Base-by-base conservation (phyloP, 306 rosid species). In the Dalbergia cultrata region DNA sequence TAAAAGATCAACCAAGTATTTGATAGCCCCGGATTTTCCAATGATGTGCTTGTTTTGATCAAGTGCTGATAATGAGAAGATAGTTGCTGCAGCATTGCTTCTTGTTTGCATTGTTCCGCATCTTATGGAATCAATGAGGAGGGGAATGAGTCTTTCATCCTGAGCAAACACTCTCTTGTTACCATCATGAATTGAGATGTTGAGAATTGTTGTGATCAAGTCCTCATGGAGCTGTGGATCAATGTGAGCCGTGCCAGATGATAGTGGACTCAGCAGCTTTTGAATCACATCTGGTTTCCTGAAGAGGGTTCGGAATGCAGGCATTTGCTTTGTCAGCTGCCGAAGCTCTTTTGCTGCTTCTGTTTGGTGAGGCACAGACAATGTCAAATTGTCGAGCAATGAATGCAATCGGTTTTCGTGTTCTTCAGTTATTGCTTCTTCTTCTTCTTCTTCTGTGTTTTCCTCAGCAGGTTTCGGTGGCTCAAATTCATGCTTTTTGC, bases 11-110 rank as follows among this genome's bases (percentile, higher is more conserved):
- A 89, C 72, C 34, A 91, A 70, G 54, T 85, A 85, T n/a, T 58
- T 83, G 14, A 91, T 16, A 33, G 89, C 91, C 4, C 85, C 90
- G 0, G 80, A 67, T 18, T 79, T 50, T 12, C 92, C 97, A 13
- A 91, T 77, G 4, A 72, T 14, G 12, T n/a, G 37, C 75, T 79
- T 89, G 88, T 79, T 86, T 10, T 81, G 68, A 12, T 88, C 84
- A 6, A 77, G 13, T 19, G 80, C 82, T 5, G 93, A 56, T 49
- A 91, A 39, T 12, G 88, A 82, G 81, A 79, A 88, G 44, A 91
- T 66, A 8, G 93, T 70, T 5, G 97, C 92, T 6, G 90, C 92
- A 21, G 93, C 93, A 83, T 86, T 89, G 70, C 85, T 82, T 74
- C 72, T 85, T 6, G 88, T 79, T 50, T 82, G 77, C 7, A 77